Base-by-base conservation (phyloP, 2,329 filamentous ascomycete species). In the Phialophora expanda region DNA sequence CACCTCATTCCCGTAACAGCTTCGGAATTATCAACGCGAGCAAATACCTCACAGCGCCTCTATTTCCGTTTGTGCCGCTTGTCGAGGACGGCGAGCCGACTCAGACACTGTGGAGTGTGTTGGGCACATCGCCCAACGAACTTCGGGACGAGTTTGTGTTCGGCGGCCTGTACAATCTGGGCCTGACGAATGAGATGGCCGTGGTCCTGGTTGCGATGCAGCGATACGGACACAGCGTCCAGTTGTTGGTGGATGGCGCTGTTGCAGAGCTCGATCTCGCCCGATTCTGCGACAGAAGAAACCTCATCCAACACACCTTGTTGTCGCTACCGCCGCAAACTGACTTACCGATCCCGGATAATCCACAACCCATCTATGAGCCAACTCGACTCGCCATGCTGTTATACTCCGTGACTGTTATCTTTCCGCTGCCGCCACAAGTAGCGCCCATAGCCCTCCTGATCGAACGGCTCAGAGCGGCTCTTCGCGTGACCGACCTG, bases 221-320 rank as follows among this genome's bases (percentile, higher is more conserved):
- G 38, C 60, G 53, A 32, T 62, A 62, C 51, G 60, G 51, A 24
- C 34, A 56, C 0, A 41, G 60, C 24, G 60, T 56, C 26, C 30
- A 56, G 53, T 20, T 56, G 6, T 62, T 55, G 7, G 53, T 55
- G 34, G 60, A 62, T n/a, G 60, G 60, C 17, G 60, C 41, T 6
- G 38, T 62, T 56, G 30, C 60, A n/a, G 60, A 56, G 11, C 38
- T 62, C n/a, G 60, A 62, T 32, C 51, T 56, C 22, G 51, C 60
- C 6, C 53, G 50, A 6, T 46, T 62, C 26, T 62, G 60, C 51
- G 60, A 62, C 53, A 51, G 41, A 17, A 51, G 60, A 22, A 62
- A 62, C 60, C 50, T 62, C 34, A 62, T 62, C 34, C 60, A 62
- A 62, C 53, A 62, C 34, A 56, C 50, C 17, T 26, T 62, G n/a